Evolutionary conservation across 1,284 basidiomycete genomes (phyloP).

Genomic region (Tilletia horrida): DNA sequence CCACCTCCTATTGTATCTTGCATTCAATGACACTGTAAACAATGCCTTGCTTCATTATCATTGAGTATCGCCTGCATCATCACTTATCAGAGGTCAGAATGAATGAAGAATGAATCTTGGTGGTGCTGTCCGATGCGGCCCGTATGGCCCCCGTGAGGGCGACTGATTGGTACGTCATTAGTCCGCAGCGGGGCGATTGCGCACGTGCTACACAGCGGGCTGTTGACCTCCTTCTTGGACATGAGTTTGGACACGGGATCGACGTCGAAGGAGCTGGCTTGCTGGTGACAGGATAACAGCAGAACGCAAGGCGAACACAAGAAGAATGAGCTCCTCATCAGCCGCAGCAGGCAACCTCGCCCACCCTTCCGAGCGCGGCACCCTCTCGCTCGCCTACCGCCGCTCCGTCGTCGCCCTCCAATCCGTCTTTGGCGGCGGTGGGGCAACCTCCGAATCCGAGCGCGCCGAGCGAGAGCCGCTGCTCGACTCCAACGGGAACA

Average conservation of each 20-base stretch:
- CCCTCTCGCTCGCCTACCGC: conserved; percentile 39
- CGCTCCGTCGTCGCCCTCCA: conserved; percentile 42
- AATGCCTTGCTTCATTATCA: background rate
- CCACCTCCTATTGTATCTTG: background rate
- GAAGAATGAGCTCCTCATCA: conserved; percentile 12
- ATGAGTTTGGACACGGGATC: too few species aligned
- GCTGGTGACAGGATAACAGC: too few species aligned
- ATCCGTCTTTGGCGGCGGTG: conserved; percentile 31
- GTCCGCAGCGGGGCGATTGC: too few species aligned
- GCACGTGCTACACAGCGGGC: too few species aligned
- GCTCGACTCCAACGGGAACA: conserved; percentile 21
- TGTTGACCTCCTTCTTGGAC: too few species aligned
- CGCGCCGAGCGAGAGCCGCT: conserved; percentile 38
- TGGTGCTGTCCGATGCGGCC: too few species aligned
- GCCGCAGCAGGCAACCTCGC: conserved; percentile 22
- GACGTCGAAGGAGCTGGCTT: too few species aligned
- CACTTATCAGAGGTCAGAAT: too few species aligned
- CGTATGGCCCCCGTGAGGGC: too few species aligned
- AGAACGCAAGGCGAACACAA: background rate
- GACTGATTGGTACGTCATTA: too few species aligned
- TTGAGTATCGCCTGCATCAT: background rate
- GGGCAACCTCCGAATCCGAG: conserved; percentile 25
- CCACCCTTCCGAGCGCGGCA: conserved; percentile 33
- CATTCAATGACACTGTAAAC: background rate
- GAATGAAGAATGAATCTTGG: too few species aligned